phyloP scores from a whole-genome alignment of 495 filamentous ascomycete species.

The Wilcoxina mikolae region DNA sequence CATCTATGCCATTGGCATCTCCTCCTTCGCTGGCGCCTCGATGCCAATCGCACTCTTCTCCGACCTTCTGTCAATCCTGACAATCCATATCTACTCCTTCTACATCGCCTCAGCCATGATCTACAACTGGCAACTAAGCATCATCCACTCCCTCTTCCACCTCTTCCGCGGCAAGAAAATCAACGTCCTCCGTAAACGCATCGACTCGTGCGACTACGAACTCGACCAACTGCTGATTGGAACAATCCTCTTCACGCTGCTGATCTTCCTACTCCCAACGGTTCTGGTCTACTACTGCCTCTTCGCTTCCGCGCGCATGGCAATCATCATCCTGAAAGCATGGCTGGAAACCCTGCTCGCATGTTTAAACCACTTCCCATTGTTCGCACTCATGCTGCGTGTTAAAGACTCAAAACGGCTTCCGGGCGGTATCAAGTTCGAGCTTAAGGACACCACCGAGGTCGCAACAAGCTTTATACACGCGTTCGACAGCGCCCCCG shows the following conservation, averaged over 20 bases:
- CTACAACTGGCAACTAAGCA: slow-evolving; percentile 95
- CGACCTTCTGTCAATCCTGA: slow-evolving; percentile 80
- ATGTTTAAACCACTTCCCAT: slow-evolving; percentile 92
- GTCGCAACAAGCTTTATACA: neutral
- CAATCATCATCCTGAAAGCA: slow-evolving; percentile 84
- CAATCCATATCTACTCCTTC: slow-evolving; percentile 92
- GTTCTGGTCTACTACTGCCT: slow-evolving; percentile 93
- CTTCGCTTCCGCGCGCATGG: slow-evolving; percentile 86
- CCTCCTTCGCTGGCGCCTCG: slow-evolving; percentile 85
- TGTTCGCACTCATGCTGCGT: slow-evolving; percentile 93
- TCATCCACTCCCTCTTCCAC: slow-evolving; percentile 92
- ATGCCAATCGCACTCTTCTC: slow-evolving; percentile 96
- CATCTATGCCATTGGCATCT: slow-evolving; percentile 86
- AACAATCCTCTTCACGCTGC: slow-evolving; percentile 87
- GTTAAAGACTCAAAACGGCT: slow-evolving; percentile 83
- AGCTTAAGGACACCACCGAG: slow-evolving; percentile 1
- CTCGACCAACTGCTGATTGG: slow-evolving; percentile 93
- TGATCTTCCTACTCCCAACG: slow-evolving; percentile 90
- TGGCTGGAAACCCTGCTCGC: slow-evolving; percentile 77
- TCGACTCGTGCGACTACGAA: slow-evolving; percentile 97
- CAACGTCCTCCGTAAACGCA: slow-evolving; percentile 91
- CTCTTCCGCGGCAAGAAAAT: slow-evolving; percentile 95
- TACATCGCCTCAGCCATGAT: slow-evolving; percentile 93
- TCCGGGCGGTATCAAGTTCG: slow-evolving; percentile 43
- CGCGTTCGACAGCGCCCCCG: neutral